phyloP scores from a whole-genome alignment of 2,329 filamentous ascomycete species.

The Penicillium corylophilum region DNA sequence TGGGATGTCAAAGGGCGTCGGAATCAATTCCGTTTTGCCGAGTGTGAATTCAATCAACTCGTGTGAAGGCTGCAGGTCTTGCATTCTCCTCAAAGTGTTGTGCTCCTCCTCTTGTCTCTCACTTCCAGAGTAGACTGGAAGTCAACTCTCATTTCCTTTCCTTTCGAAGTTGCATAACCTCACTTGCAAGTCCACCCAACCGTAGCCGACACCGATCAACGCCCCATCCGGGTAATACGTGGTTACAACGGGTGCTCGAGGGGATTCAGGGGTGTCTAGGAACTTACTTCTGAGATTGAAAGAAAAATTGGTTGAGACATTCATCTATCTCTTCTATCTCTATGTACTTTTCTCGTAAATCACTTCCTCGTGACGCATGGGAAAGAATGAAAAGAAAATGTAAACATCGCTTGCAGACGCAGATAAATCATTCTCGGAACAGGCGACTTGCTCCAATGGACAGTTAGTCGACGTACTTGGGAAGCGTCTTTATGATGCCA shows the following conservation, averaged over 20 bases:
- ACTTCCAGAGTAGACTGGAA: no score
- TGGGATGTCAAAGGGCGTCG: neutral
- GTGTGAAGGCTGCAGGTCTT: no score
- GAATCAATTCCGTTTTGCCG: neutral
- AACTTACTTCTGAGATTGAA: neutral
- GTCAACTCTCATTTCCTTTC: no score
- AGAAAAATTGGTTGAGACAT: neutral
- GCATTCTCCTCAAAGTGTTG: no score
- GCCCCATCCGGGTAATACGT: no score
- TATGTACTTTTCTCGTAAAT: constrained; percentile 13
- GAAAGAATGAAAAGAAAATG: constrained; percentile 12
- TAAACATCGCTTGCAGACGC: constrained; percentile 19
- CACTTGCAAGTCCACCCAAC: no score
- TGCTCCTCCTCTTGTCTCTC: no score
- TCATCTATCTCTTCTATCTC: constrained; percentile 17
- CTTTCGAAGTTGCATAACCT: no score
- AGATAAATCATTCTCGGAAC: constrained; percentile 7
- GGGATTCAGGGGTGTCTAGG: no score
- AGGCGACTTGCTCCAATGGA: constrained; percentile 2
- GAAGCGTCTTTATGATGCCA: constrained; percentile 51
- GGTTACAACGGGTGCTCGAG: no score
- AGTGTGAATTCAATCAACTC: no score
- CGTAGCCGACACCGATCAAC: no score
- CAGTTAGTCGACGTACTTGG: constrained; percentile 49
- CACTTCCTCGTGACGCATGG: constrained; percentile 9